Base-by-base conservation (phyloP, 2,329 filamentous ascomycete species). In the Diaporthe eres region DNA sequence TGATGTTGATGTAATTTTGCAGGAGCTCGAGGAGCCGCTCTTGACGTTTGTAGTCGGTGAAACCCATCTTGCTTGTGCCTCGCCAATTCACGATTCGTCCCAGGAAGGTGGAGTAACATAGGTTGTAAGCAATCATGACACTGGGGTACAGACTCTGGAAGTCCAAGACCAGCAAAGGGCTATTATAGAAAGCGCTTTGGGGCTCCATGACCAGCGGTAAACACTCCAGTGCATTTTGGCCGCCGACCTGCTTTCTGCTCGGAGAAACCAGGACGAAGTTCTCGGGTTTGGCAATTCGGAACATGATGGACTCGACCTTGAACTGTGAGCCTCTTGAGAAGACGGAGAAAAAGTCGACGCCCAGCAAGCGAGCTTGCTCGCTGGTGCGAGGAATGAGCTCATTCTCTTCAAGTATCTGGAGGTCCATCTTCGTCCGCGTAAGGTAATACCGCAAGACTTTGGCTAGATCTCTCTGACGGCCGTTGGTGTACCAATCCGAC, bases 251-350 rank as follows among this genome's bases (percentile, higher is more conserved):
- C 83, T 95, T 96, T 77, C 93, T 91, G 82, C 93, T 97, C 0
- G 97, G 97, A 9, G 96, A 98, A 1, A 98, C 91, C 0, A 99
- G 88, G 10, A 98, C 87, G 80, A 97, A 97, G 80, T 97, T 98
- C 83, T 99, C 97, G 0, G 97, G 96, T 82, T 99, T 99, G 58
- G 97, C 96, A 79, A 99, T 98, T 58, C 97, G 92, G 81, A 98
- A 98, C 97, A 99, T 98, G 80, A 98, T 92, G 1, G 96, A 98
- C 85, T 99, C 97, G 55, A 99, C 97, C 83, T 99, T 99, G 89
- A 97, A 98, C 82, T 99, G 97, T 0, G 96, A 98, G 22, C 97
- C 97, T 73, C 97, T 91, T 8, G 94, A 96, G 81, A 98, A 97
- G 73, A 99, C 97, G 0, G 96, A 98, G 83, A 96, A 98, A 86